Base-by-base conservation (phyloP, 257 asterid species). In the Paulownia fortunei region DNA sequence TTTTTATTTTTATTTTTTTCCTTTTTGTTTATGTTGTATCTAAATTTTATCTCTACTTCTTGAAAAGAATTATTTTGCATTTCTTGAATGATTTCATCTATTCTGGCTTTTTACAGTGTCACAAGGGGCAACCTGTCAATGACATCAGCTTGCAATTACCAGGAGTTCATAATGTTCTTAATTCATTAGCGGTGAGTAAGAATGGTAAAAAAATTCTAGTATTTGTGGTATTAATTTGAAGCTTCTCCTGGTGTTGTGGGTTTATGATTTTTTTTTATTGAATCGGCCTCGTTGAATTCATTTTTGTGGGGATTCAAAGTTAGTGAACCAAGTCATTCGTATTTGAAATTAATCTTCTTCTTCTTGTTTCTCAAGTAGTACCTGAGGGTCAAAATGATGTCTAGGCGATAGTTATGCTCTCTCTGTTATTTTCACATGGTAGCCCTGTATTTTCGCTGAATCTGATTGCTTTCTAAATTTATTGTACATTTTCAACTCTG, bases 111-210 rank as follows among this genome's bases (percentile, higher is more conserved):
- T 32, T 49, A 52, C 82, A 82, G 85, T 42, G 60, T 72, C 78
- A 82, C 73, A 85, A 60, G 59, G 85, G 85, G 68, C 72, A 37
- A 52, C 79, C 60, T 62, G 63, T 80, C 74, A 61, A 46, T 8
- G 82, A 85, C 34, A 77, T 85, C 82, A 82, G 82, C 78, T 79
- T 85, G 68, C 80, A 61, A 18, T 19, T 85, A 66, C 85, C 89
- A 8, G 89, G 89, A 77, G 80, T 64, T 37, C 81, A 85, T 58
- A 85, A 85, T 77, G 83, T 80, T 69, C 83, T 82, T 66, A 83
- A 86, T 76, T 86, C 85, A 62, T 81, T 86, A 75, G 87, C 85
- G 42, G 87, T 86, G 42, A 83, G 89, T 75, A 37, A 46, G 46
- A 71, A 39, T 49, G 41, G 74, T 18, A 54, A 58, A 58, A 54